These are phyloP conservation scores for Mycena citricolor DNA, from an alignment of 1,284 basidiomycete genomes.

Conservation along the genomic window DNA sequence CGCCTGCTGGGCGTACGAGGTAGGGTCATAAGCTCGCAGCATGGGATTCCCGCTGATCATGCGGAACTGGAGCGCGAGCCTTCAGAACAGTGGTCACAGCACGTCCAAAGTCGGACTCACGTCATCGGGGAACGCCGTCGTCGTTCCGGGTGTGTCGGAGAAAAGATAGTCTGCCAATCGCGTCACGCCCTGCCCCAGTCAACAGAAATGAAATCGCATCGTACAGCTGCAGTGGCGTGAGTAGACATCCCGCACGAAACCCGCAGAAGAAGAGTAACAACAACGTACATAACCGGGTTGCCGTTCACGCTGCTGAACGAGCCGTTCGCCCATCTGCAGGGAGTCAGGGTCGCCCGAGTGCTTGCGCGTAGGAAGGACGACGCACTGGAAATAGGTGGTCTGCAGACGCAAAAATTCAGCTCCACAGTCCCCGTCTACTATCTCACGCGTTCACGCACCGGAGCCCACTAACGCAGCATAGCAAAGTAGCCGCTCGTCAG, in stretches of 20 bases:
- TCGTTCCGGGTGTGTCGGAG: slow-evolving; percentile 39
- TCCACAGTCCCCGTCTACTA: too few species aligned
- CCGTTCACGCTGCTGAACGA: slow-evolving; percentile 40
- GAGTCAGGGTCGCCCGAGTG: background rate
- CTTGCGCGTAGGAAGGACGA: slow-evolving; percentile 2
- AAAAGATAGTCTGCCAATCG: slow-evolving; percentile 48
- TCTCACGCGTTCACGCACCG: slow-evolving; percentile 35
- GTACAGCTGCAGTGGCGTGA: slow-evolving; percentile 32
- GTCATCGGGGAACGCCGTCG: slow-evolving; percentile 48
- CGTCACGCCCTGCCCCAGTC: too few species aligned
- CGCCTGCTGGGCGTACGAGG: slow-evolving; percentile 41
- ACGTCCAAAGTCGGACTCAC: slow-evolving; percentile 32
- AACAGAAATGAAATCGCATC: too few species aligned
- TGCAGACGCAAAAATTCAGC: slow-evolving; percentile 22
- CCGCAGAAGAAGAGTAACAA: slow-evolving; percentile 1
- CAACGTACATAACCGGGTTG: slow-evolving; percentile 40
- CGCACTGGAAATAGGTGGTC: slow-evolving; percentile 41
- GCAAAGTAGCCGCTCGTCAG: too few species aligned
- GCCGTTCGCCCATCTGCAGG: slow-evolving; percentile 39
- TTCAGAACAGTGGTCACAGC: slow-evolving; percentile 3
- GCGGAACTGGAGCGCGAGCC: slow-evolving; percentile 42
- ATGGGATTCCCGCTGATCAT: slow-evolving; percentile 44
- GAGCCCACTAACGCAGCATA: slow-evolving; percentile 40
- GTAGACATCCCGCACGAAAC: slow-evolving; percentile 5
- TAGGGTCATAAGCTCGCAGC: slow-evolving; percentile 41